These are phyloP conservation scores for Xerocomus potaroensis DNA, from an alignment of 768 basidiomycete genomes.

Conservation along the genomic window DNA sequence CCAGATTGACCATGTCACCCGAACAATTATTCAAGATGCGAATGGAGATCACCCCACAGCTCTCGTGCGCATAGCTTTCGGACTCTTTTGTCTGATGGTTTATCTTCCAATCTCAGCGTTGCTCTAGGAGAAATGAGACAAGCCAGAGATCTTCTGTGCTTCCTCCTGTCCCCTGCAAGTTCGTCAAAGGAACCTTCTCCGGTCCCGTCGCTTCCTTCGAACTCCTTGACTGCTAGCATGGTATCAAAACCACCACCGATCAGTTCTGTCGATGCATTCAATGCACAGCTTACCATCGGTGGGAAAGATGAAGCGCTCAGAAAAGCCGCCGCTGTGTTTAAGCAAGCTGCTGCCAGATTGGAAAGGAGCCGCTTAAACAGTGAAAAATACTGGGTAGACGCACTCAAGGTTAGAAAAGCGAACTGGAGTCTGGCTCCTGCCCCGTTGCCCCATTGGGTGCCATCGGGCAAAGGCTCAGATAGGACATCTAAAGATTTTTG, in stretches of 20 bases:
- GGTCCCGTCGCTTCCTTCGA: conserved; percentile 25
- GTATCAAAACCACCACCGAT: conserved; percentile 67
- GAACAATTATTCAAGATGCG: conserved; percentile 76
- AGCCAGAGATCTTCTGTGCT: conserved; percentile 64
- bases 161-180: conserved; percentile 45
- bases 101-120: conserved; percentile 41
- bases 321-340: conserved; percentile 69
- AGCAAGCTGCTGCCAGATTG: conserved; percentile 62
- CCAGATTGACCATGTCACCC: conserved; percentile 53
- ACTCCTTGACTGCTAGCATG: conserved; percentile 53
- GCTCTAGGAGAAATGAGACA: conserved; percentile 78
- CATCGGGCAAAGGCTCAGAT: conserved; percentile 73
- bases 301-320: conserved; percentile 78
- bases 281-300: conserved; percentile 67
- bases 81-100: conserved; percentile 4
- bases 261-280: conserved; percentile 64
- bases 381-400: conserved; percentile 80
- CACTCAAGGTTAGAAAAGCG: conserved; percentile 65
- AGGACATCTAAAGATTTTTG: conserved; percentile 79
- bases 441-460: conserved; percentile 66
- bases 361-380: conserved; percentile 56
- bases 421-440: conserved; percentile 84
- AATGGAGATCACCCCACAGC: conserved; percentile 61
- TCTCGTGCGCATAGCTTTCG: conserved; percentile 52
- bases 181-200: conserved; percentile 32